These are phyloP conservation scores for Rostrohypoxylon terebratum DNA, from an alignment of 495 filamentous ascomycete species.

Conservation along the genomic window DNA sequence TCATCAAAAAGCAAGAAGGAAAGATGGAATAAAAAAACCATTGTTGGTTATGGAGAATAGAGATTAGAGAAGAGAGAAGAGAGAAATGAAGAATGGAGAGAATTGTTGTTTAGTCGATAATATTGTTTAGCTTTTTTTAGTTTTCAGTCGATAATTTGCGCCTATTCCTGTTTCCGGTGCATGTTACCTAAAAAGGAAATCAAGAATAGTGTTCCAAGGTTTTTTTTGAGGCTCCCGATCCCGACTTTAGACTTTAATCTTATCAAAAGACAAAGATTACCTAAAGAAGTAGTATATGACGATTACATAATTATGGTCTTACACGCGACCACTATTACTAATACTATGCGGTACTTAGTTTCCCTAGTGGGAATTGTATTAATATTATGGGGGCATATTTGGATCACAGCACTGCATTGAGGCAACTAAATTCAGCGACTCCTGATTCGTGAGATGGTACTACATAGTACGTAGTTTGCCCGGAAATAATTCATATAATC, in stretches of 20 bases:
- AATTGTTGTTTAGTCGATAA: not conserved
- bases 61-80: not conserved
- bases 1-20: not conserved
- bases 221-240: conserved; percentile 5
- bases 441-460: conserved; percentile 2
- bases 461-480: too few species aligned
- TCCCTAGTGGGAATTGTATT: not conserved
- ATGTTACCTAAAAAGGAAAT: not conserved
- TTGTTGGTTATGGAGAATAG: not conserved
- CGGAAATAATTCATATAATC: conserved; percentile 28
- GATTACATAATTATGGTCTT: conserved; percentile 10
- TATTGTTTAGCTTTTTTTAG: not conserved
- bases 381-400: not conserved
- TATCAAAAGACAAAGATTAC: conserved; percentile 10
- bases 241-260: not conserved
- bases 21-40: too few species aligned
- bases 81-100: not conserved
- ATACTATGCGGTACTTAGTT: not conserved
- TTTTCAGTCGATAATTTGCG: not conserved
- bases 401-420: not conserved
- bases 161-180: not conserved
- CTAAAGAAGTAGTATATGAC: conserved; percentile 4
- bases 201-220: not conserved
- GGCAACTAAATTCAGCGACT: not conserved
- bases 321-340: conserved; percentile 3